A percentile compares a stretch with the other conserved stretches of the same genome.
Conservation (phyloP, 495 filamentous ascomycete species). For the Hypoxylon cercidicola region DNA sequence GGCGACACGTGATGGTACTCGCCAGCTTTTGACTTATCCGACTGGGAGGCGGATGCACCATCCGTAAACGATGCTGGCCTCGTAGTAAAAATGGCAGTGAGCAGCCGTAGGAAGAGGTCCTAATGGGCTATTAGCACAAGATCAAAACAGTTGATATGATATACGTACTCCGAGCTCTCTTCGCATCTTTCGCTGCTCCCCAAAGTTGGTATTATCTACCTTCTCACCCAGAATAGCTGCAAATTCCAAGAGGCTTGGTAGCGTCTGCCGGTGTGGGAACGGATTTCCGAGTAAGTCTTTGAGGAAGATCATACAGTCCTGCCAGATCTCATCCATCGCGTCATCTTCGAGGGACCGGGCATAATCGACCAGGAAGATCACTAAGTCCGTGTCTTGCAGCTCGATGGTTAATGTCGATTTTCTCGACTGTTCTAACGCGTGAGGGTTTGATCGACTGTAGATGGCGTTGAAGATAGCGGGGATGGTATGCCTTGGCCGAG, state of each 20-base stretch:
- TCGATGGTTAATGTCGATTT: slow-evolving; percentile 89
- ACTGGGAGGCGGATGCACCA: slow-evolving; percentile 44
- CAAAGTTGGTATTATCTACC: slow-evolving; percentile 96
- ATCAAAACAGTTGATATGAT: background rate
- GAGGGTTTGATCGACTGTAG: slow-evolving; percentile 90
- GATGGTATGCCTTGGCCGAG: slow-evolving; percentile 89
- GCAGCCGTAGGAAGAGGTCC: slow-evolving; percentile 88
- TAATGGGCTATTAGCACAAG: slow-evolving; percentile 54
- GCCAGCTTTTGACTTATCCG: slow-evolving; percentile 47
- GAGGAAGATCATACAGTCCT: slow-evolving; percentile 90
- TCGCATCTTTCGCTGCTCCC: slow-evolving; percentile 93
- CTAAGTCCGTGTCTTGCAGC: slow-evolving; percentile 81
- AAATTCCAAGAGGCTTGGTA: slow-evolving; percentile 89
- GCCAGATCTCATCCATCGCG: slow-evolving; percentile 99
- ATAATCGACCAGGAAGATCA: slow-evolving; percentile 89
- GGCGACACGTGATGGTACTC: slow-evolving; percentile 23
- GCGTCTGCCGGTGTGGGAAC: slow-evolving; percentile 90
- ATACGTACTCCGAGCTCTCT: slow-evolving; percentile 84
- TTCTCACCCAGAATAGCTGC: slow-evolving; percentile 90
- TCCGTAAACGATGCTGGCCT: slow-evolving; percentile 73
- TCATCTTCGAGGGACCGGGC: slow-evolving; percentile 92
- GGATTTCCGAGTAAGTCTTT: slow-evolving; percentile 92
- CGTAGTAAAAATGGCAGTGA: slow-evolving; percentile 91
- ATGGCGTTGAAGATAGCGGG: slow-evolving; percentile 98
- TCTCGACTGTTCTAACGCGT: slow-evolving; percentile 77